Conservation (phyloP, 257 asterid genomes). For the Coffea canephora region DNA sequence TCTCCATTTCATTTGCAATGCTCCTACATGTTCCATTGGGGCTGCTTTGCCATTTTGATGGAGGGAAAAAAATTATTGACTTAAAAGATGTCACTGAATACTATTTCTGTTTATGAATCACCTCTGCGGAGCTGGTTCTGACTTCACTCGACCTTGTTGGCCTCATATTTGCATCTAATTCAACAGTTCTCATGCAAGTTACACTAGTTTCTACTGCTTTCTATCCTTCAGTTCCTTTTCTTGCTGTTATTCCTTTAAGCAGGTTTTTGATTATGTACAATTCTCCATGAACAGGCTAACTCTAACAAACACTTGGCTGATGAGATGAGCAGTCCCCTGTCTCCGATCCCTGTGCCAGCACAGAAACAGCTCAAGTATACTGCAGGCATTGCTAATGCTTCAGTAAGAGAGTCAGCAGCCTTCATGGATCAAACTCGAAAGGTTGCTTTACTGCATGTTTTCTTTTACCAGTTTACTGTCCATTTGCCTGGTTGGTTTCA, state of each 20-base stretch:
- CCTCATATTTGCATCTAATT: neutral
- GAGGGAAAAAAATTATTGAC: neutral
- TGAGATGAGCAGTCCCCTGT: slow-evolving; percentile 64
- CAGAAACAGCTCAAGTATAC: slow-evolving; percentile 96
- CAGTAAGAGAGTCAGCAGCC: slow-evolving; percentile 68
- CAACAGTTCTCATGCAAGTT: neutral
- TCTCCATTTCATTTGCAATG: neutral
- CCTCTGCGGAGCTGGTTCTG: neutral
- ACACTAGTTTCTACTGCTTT: slow-evolving; percentile 2
- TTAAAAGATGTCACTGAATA: neutral
- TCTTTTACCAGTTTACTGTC: neutral
- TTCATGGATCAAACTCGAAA: slow-evolving; percentile 77
- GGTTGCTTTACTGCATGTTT: slow-evolving; percentile 42
- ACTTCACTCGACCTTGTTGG: neutral
- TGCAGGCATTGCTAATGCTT: slow-evolving; percentile 85
- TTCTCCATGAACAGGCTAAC: slow-evolving; percentile 23
- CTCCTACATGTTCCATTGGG: neutral
- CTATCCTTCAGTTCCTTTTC: neutral
- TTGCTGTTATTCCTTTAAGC: neutral
- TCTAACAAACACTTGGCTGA: slow-evolving; percentile 65
- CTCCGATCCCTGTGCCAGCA: slow-evolving; percentile 91
- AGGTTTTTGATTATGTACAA: neutral
- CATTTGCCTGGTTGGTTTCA: slow-evolving; percentile 5
- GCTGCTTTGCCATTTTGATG: neutral
- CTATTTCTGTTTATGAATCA: neutral